Evolutionary conservation across 139 green algal species (phyloP), one percentile per base, ranked within the genome.

Genomic region (Micractinium conductrix): DNA sequence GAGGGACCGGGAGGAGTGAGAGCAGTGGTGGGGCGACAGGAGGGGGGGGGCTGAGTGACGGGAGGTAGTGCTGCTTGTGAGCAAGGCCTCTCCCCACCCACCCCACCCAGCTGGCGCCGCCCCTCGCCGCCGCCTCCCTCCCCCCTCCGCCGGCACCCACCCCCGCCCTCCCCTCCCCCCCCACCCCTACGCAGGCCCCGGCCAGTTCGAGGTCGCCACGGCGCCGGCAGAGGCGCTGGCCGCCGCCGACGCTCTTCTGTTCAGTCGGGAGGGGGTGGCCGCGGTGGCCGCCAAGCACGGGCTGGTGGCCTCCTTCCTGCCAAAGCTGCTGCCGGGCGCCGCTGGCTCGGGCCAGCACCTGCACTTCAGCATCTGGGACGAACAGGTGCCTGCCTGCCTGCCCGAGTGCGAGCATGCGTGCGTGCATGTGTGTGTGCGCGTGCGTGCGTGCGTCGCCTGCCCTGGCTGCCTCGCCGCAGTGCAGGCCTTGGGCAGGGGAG

Each of bases 201-300:
- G 91, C 26, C 92, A 95, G 83, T 95, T 92, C 89, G 92, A 95
- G 72, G 69, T 95, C 4, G 84, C 84, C 0, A 86, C 83, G 14
- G 38, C 10, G 2, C 89, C 88, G 63, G 62, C 63, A 0, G 71
- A 84, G 1, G 33, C 90, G n/a, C n/a, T 87, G 58, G 22, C 78
- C 17, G 78, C 78, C 6, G 38, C 28, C 28, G 92, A 96, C 87
- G 79, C 72, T 45, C 62, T 95, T 74, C 60, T 96, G 24, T 72
- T 92, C 2, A 72, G 83, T 0, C 89, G 87, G 78, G 91, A 94
- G 80, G 85, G 78, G 14, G 88, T 95, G 0, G 33, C 58, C 26
- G 68, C 45, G 0, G 80, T 93, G 30, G 90, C 87, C 0, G 21
- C 21, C 17, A 84, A 76, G 58, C 81, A 90, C 53, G 88, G 81